These are phyloP conservation scores for Asterochloris sp. DNA, from an alignment of 139 green algal species.

Conservation along the genomic window DNA sequence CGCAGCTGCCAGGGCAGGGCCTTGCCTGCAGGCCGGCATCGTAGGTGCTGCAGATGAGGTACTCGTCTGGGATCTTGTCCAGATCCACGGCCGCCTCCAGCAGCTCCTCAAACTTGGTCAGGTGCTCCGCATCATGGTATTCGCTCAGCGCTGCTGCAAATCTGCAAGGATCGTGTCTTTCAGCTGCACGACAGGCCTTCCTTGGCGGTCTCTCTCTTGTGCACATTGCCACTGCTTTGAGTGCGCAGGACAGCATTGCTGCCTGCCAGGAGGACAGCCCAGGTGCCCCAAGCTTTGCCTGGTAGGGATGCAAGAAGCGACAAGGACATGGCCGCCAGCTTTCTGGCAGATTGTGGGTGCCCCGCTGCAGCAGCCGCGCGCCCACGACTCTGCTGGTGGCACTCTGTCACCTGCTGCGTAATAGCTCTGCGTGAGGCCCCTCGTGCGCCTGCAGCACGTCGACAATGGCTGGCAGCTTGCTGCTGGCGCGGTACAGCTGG, in stretches of 20 bases:
- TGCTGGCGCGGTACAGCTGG: constrained; percentile 86
- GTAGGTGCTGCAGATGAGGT: constrained; percentile 83
- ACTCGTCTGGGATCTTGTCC: constrained; percentile 91
- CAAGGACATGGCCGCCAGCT: too few species aligned
- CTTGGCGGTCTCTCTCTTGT: too few species aligned
- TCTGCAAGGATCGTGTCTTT: constrained; percentile 20
- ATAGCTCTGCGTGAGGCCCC: constrained; percentile 44
- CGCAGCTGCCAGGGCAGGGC: background rate
- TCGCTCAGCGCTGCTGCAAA: constrained; percentile 61
- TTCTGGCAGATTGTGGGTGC: too few species aligned
- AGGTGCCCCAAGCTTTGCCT: too few species aligned
- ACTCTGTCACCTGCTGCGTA: constrained; percentile 40
- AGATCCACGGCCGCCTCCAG: constrained; percentile 92
- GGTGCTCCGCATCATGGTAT: constrained; percentile 69
- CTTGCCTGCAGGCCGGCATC: constrained; percentile 52
- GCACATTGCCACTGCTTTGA: too few species aligned
- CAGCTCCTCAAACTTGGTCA: constrained; percentile 95
- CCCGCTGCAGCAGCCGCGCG: too few species aligned
- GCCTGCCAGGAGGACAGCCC: too few species aligned
- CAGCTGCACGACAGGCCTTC: too few species aligned
- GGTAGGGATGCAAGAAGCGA: too few species aligned
- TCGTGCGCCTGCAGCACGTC: constrained; percentile 57
- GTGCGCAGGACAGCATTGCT: too few species aligned
- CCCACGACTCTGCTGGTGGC: too few species aligned
- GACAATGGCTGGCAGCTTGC: constrained; percentile 70